These are phyloP conservation scores for Pleochaeta shiraiana DNA, from an alignment of 2,329 filamentous ascomycete species.

Conservation along the genomic window DNA sequence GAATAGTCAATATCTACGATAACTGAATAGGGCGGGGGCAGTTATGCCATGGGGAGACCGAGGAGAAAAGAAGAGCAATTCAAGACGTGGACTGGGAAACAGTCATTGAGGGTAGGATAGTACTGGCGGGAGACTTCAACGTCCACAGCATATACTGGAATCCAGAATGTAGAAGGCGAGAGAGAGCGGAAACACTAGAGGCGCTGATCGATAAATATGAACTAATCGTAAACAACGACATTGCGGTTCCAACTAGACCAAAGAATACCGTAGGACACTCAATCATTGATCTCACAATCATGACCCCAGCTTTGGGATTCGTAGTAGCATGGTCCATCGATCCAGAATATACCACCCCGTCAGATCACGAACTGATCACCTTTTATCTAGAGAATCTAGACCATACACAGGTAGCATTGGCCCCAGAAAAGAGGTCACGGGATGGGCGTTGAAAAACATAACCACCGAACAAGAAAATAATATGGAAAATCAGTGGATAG, in stretches of 20 bases:
- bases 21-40: neutral
- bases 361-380: neutral
- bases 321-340: neutral
- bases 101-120: neutral
- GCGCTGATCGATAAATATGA: neutral
- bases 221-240: constrained; percentile 4
- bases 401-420: neutral
- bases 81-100: neutral
- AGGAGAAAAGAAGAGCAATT: neutral
- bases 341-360: neutral
- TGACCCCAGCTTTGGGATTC: neutral
- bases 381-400: neutral
- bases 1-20: neutral
- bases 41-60: neutral
- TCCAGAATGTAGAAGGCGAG: neutral
- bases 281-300: neutral
- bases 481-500: neutral
- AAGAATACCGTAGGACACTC: neutral
- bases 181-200: neutral
- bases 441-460: neutral
- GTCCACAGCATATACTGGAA: neutral
- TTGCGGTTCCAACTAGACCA: neutral
- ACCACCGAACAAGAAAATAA: neutral
- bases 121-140: neutral
- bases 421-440: neutral